phyloP scores from a whole-genome alignment of 2,329 filamentous ascomycete species.

The Fusarium fujikuroi region DNA sequence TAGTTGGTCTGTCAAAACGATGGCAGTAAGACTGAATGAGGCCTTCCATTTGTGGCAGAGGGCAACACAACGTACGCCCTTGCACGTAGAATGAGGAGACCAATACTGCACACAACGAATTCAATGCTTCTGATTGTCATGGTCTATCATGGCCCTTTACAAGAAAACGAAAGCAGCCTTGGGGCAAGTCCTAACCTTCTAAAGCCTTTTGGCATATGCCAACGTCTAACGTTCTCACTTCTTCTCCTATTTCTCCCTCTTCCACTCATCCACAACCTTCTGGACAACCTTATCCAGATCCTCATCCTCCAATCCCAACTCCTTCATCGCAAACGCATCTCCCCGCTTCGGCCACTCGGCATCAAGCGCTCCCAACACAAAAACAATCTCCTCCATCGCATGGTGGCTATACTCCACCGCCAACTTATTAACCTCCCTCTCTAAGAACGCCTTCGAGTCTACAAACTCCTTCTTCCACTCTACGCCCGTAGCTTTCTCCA shows the following conservation, averaged over 20 bases:
- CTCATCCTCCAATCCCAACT: slow-evolving; percentile 59
- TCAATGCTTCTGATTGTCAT: background rate
- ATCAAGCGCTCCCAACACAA: slow-evolving; percentile 59
- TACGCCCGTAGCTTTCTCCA: slow-evolving; percentile 61
- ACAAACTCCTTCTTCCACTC: slow-evolving; percentile 50
- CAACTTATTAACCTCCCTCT: slow-evolving; percentile 52
- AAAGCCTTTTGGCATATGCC: background rate
- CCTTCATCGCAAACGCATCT: slow-evolving; percentile 59
- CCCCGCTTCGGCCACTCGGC: slow-evolving; percentile 59
- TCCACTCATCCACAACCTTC: slow-evolving; percentile 45
- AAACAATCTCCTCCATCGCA: slow-evolving; percentile 60
- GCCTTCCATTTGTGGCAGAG: background rate
- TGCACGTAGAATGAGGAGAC: background rate
- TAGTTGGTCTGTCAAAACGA: background rate
- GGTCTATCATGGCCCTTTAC: background rate
- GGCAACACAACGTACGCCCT: background rate
- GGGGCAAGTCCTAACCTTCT: background rate
- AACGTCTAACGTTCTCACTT: slow-evolving; percentile 4
- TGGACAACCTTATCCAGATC: slow-evolving; percentile 56
- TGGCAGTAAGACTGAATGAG: background rate
- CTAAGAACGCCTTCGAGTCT: slow-evolving; percentile 55
- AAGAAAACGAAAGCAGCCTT: background rate
- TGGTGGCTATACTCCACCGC: slow-evolving; percentile 48
- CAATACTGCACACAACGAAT: background rate
- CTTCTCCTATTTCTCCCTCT: slow-evolving; percentile 22